Base-by-base conservation (phyloP, 2,329 filamentous ascomycete species). In the Escovopsis weberi region DNA sequence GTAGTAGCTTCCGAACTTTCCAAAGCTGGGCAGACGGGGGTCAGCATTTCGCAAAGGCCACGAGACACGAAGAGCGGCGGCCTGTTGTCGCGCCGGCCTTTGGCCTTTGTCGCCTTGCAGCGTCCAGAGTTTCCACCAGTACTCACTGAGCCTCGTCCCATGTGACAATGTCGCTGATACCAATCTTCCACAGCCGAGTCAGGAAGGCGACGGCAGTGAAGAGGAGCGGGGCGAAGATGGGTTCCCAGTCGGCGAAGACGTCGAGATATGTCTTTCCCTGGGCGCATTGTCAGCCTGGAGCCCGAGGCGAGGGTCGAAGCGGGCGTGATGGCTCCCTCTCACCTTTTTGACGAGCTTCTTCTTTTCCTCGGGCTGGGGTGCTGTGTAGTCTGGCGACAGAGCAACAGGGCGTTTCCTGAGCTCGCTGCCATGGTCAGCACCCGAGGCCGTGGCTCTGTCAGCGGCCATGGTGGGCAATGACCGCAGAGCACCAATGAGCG, bases 1-100 rank as follows among this genome's bases (percentile, higher is more conserved):
- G 64, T 98, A 98, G 67, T 98, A 89, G 55, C 89, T 96, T 50
- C 91, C 91, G 64, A 98, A 98, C 69, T 98, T 98, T 60, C 85
- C 85, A 63, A 93, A 93, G 63, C 82, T 86, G 49, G 15, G 15
- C 15, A 41, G 32, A 9, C 33, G 15, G 11, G 18, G 38, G 30
- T 54, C 48, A 51, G 48, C 39, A 33, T 32, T n/a, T 33, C 19
- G 15, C 32, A 5, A 6, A 26, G n/a, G 12, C 12, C 15, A 15
- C 15, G 15, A 15, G 15, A 39, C 4, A 39, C 9, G 33, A 12
- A 4, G 12, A 44, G 39, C 37, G 42, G 36, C 15, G 42, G 39
- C 15, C 15, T 15, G 15, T 15, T 15, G 15, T 15, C 15, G 15
- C 15, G 15, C 15, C 15, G 15, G 15, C 15, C 15, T 15, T 15